phyloP scores from a whole-genome alignment of 1,139 yeast species.

The Wickerhamomyces sp. region DNA sequence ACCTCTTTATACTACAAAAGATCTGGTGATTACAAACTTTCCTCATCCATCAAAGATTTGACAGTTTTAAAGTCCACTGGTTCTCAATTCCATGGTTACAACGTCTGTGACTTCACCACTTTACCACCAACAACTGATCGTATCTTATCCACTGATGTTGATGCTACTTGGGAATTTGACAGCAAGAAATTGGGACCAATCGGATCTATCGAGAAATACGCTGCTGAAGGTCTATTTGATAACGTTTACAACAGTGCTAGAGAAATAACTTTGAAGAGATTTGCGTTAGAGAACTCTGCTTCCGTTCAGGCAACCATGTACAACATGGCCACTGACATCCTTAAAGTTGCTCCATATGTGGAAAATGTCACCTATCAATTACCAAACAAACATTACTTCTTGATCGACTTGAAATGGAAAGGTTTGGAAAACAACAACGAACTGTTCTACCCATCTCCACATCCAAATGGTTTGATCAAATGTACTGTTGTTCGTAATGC shows the following conservation, averaged over 20 bases:
- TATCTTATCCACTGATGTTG: constrained; percentile 82
- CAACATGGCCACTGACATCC: constrained; percentile 77
- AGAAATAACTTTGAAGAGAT: constrained; percentile 63
- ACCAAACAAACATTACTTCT: constrained; percentile 88
- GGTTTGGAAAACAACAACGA: constrained; percentile 77
- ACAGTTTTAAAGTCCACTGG: constrained; percentile 93
- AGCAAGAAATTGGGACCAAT: constrained; percentile 45
- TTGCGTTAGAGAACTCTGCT: constrained; percentile 82
- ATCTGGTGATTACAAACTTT: constrained; percentile 43
- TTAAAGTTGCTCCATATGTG: constrained; percentile 51
- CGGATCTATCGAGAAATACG: constrained; percentile 44
- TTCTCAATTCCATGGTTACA: constrained; percentile 85
- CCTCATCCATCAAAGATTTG: constrained; percentile 75
- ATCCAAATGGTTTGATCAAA: constrained; percentile 88
- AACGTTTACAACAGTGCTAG: constrained; percentile 55
- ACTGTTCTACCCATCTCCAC: constrained; percentile 83
- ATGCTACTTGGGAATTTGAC: constrained; percentile 68
- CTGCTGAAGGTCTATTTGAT: constrained; percentile 64
- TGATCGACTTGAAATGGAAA: constrained; percentile 78
- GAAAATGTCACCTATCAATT: constrained; percentile 64
- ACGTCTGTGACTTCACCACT: constrained; percentile 84
- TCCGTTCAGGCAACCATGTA: constrained; percentile 96
- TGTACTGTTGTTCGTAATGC: constrained; percentile 71
- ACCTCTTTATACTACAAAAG: constrained; percentile 50
- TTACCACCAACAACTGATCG: constrained; percentile 79